Evolutionary conservation across 306 rosid genomes (phyloP), one percentile per base, ranked within the genome.

Genomic region (Mimosa bimucronata): DNA sequence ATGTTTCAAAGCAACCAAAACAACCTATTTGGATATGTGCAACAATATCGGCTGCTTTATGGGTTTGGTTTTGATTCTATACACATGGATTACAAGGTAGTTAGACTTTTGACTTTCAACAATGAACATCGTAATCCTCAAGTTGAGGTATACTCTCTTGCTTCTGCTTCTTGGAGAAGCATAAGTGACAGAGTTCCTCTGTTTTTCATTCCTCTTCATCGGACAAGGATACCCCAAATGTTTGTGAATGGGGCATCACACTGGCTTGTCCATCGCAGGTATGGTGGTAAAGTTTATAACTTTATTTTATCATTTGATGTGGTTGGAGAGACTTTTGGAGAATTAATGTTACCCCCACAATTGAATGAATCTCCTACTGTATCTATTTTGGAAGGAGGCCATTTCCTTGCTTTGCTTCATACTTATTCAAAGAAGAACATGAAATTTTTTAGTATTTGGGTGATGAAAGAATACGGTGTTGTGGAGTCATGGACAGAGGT

Each of bases 381-480:
- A 13, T 60, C 66, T 1, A 28, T 46, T 26, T 25, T 70, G 6
- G 57, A 4, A 14, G 57, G 74, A 70, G 57, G 34, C 21, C 37
- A 44, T 14, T 25, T 3, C 1, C 23, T 70, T 42, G 37, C 57
- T 10, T 2, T 57, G 50, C 38, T 58, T 19, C 34, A 58, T 58
- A 58, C 30, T 9, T 9, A 57, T 23, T 2, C 30, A 23, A 21
- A 23, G 6, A 21, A 10, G 34, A 25, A 4, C 34, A 26, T 2
- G 0, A 7, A 25, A 3, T 9, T 18, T 16, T 61, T 21, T 28
- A 29, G 28, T 18, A n/a, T 76, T 19, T 67, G 73, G 52, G 50
- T 38, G 31, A 40, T 38, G 73, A 67, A 67, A 40, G 73, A 67
- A 21, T 67, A 67, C 21, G 73, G 73, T 40, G 19, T 9, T 5